Percentiles rank a stretch among this genome's conserved stretches.
Evolutionary conservation across 1,284 basidiomycete genomes (phyloP).

Genomic region (Chalciporus sp.): DNA sequence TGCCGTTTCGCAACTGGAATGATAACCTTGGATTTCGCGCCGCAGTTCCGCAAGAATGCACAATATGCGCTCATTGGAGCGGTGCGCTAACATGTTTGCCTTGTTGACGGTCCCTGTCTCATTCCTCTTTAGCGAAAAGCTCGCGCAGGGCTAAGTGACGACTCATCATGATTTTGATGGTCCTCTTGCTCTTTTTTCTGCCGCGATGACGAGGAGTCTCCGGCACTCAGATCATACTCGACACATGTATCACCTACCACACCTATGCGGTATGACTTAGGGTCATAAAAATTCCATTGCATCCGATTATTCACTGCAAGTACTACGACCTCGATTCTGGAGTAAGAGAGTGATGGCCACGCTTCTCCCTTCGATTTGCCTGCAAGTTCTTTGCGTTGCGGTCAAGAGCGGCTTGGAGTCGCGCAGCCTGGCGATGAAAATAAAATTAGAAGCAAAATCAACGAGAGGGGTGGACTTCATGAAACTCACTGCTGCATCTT

Average conservation of each 20-base stretch:
- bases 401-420: conserved; percentile 59
- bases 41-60: conserved; percentile 85
- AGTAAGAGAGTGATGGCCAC: conserved; percentile 24
- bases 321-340: conserved; percentile 18
- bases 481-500: conserved; percentile 71
- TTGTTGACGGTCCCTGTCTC: not conserved
- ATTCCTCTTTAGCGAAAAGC: conserved; percentile 58
- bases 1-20: not conserved
- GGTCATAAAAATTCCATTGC: conserved; percentile 17
- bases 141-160: conserved; percentile 56
- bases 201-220: conserved; percentile 16
- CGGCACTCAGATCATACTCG: conserved; percentile 12
- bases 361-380: conserved; percentile 31
- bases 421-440: conserved; percentile 45
- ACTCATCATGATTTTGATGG: conserved; percentile 42
- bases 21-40: conserved; percentile 13
- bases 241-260: conserved; percentile 28
- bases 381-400: conserved; percentile 53
- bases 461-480: not conserved
- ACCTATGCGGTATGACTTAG: conserved; percentile 23
- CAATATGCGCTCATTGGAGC: conserved; percentile 78
- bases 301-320: conserved; percentile 12
- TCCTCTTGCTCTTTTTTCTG: conserved; percentile 6
- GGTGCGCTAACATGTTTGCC: conserved; percentile 48
- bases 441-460: not conserved